These are phyloP conservation scores for Ophiocordyceps australis DNA, from an alignment of 2,329 filamentous ascomycete genomes.

Conservation along the genomic window DNA sequence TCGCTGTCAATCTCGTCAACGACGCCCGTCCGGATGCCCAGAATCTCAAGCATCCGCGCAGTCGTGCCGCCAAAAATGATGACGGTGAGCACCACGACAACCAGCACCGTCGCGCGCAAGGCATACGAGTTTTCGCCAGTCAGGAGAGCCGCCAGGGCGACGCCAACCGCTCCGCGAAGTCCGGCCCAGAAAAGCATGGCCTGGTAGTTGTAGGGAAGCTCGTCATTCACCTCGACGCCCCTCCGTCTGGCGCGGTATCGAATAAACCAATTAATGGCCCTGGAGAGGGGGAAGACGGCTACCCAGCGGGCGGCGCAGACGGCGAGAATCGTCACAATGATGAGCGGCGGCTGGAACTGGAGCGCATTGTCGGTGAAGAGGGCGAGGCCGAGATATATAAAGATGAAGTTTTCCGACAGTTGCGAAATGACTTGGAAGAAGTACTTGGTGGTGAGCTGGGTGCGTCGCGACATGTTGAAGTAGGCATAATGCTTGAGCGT, in stretches of 20 bases:
- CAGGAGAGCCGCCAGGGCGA: conserved; percentile 79
- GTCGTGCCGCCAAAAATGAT: conserved; percentile 98
- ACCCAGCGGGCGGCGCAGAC: conserved; percentile 88
- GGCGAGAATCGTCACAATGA: conserved; percentile 77
- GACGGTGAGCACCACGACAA: conserved; percentile 91
- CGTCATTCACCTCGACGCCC: conserved; percentile 60
- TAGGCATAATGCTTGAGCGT: conserved; percentile 98
- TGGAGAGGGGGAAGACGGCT: conserved; percentile 84
- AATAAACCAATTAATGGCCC: conserved; percentile 81
- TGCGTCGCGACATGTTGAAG: conserved; percentile 98
- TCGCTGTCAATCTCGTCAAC: conserved; percentile 95
- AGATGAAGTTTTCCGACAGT: conserved; percentile 97
- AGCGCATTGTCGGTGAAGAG: conserved; percentile 82
- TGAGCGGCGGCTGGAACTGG: conserved; percentile 86
- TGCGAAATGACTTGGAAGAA: conserved; percentile 90
- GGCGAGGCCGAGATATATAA: conserved; percentile 92
- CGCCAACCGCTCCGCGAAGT: conserved; percentile 83
- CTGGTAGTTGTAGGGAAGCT: conserved; percentile 87
- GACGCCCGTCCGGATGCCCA: conserved; percentile 90
- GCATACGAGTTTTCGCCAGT: conserved; percentile 66
- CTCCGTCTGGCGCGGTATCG: conserved; percentile 65
- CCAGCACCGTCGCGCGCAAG: conserved; percentile 83
- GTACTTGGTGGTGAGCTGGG: conserved; percentile 95
- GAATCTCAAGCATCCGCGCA: conserved; percentile 90
- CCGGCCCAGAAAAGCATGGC: conserved; percentile 99